Conservation (phyloP, 139 green algal genomes). For the Zygnema cylindricum region DNA sequence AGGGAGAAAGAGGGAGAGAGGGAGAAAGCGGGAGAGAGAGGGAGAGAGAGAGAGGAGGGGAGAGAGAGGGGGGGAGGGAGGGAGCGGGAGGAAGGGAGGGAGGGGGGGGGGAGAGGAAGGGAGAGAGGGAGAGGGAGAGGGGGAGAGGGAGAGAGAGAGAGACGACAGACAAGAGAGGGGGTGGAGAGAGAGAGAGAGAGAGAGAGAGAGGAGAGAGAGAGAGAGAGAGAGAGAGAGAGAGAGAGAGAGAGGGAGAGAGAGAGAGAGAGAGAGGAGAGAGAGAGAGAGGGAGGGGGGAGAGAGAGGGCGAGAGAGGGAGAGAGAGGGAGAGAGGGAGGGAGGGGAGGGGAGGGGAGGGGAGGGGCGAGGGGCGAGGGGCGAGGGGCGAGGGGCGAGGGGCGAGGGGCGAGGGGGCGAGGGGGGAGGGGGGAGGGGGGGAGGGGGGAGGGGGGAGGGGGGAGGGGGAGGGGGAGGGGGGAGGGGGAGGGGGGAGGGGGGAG, state of each 20-base stretch:
- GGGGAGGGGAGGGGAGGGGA: neutral
- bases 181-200: slow-evolving; percentile 7
- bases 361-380: neutral
- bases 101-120: neutral
- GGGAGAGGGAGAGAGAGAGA: neutral
- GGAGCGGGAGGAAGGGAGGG: neutral
- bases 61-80: neutral
- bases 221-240: neutral
- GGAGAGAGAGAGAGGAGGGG: neutral
- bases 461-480: neutral
- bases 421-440: slow-evolving; percentile 1
- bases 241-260: slow-evolving; percentile 1
- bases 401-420: neutral
- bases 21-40: neutral
- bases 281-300: neutral
- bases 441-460: slow-evolving; percentile 3
- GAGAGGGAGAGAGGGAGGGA: neutral
- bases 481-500: neutral
- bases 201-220: neutral
- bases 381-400: neutral
- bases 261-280: neutral
- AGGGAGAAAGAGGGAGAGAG: neutral
- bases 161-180: neutral
- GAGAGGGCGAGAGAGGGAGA: neutral
- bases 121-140: neutral